These are phyloP conservation scores for Pelargonium hybrid DNA, from an alignment of 441 rosid genomes.

Conservation along the genomic window DNA sequence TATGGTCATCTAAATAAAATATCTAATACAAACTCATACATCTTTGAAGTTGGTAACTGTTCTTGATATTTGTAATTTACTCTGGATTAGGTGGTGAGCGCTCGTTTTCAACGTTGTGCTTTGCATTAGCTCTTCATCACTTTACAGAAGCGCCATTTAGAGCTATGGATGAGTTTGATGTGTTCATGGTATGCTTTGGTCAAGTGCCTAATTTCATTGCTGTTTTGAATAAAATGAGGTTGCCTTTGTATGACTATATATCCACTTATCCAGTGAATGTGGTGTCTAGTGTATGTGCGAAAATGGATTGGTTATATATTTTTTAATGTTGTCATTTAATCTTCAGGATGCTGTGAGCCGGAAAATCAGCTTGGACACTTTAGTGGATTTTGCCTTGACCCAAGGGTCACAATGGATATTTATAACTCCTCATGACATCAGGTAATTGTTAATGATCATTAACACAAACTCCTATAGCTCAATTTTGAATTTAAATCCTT, in stretches of 20 bases:
- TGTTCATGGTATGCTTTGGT: constrained; percentile 61
- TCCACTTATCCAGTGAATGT: not conserved
- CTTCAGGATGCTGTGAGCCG: constrained; percentile 90
- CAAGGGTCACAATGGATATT: constrained; percentile 94
- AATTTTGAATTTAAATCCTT: not conserved
- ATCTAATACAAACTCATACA: not conserved
- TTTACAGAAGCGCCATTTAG: constrained; percentile 94
- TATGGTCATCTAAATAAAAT: not conserved
- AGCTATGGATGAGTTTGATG: constrained; percentile 99
- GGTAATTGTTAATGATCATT: constrained; percentile 29
- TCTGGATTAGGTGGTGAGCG: constrained; percentile 77
- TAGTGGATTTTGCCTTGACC: constrained; percentile 73
- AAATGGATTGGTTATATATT: not conserved
- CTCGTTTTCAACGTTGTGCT: constrained; percentile 94
- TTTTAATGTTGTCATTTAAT: constrained; percentile 16
- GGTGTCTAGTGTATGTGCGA: not conserved
- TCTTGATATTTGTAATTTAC: not conserved
- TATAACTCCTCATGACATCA: constrained; percentile 94
- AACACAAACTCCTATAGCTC: not conserved
- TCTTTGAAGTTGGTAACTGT: not conserved
- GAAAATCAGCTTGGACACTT: constrained; percentile 81
- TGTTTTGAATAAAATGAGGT: not conserved
- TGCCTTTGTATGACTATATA: constrained; percentile 6
- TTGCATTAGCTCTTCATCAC: constrained; percentile 81
- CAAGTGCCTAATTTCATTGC: constrained; percentile 2